phyloP scores from a whole-genome alignment of 768 basidiomycete species.

The Strobilomyces dryophilus region DNA sequence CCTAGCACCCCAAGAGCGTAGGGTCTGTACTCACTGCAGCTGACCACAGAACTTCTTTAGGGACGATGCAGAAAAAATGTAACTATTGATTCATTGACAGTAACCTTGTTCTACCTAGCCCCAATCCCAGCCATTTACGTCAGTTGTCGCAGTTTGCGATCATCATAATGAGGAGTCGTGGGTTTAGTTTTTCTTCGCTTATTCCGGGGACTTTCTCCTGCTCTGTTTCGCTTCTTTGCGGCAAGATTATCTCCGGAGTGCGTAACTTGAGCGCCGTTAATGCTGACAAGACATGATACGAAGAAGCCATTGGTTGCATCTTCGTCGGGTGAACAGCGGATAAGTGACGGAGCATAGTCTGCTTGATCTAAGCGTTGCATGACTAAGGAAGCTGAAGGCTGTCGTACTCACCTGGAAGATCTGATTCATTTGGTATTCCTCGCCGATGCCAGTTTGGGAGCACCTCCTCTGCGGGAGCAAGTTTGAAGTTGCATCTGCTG shows the following conservation, averaged over 20 bases:
- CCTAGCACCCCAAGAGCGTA: slow-evolving; percentile 23
- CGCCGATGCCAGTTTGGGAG: slow-evolving; percentile 82
- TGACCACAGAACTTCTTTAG: slow-evolving; percentile 32
- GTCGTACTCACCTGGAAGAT: slow-evolving; percentile 41
- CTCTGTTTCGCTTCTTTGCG: slow-evolving; percentile 27
- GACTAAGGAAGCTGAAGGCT: not conserved
- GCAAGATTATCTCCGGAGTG: slow-evolving; percentile 2
- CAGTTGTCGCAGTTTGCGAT: not conserved
- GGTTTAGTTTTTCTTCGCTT: slow-evolving; percentile 11
- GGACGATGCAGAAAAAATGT: slow-evolving; percentile 22
- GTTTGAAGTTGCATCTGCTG: slow-evolving; percentile 48
- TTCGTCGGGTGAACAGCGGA: slow-evolving; percentile 75
- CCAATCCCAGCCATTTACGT: slow-evolving; percentile 11
- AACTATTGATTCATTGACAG: slow-evolving; percentile 29
- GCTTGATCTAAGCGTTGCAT: not conserved
- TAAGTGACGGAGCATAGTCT: slow-evolving; percentile 56
- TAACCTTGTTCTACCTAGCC: slow-evolving; percentile 23
- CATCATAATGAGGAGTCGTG: slow-evolving; percentile 10
- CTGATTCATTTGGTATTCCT: slow-evolving; percentile 66
- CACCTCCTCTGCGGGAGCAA: slow-evolving; percentile 65
- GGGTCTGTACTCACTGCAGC: slow-evolving; percentile 34
- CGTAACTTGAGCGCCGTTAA: not conserved
- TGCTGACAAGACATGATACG: slow-evolving; percentile 79
- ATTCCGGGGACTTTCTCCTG: slow-evolving; percentile 14
- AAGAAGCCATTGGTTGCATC: slow-evolving; percentile 97